Evolutionary conservation across 768 basidiomycete species (phyloP), one percentile per base, ranked within the genome.

Genomic region (Podaxis sp.): DNA sequence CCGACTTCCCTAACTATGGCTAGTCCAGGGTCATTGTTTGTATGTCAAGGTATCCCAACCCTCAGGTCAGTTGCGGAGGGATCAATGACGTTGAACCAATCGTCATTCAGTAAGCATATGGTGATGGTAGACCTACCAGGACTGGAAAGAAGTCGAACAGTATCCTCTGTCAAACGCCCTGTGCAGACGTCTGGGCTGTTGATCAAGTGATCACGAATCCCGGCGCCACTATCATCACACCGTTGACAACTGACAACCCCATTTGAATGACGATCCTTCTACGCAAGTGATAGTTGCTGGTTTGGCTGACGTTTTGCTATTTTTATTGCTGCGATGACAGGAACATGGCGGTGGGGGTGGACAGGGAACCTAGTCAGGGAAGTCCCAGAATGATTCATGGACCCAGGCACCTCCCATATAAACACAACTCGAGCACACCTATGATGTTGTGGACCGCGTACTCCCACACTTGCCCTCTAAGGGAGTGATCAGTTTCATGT

Each of bases 11-110:
- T 28, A 22, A 39, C 36, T 24, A 38, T 13, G 30, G 15, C 6
- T 19, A 9, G 28, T 26, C 26, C 30, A 54, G 52, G 52, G 33
- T 38, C 52, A 19, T 8, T 54, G 52, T 28, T 13, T 38, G 33
- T 33, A n/a, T 54, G 9, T 2, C 22, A 54, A 13, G 44, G n/a
- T 17, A 46, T 2, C 33, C 9, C 13, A 44, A 15, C 42, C 19
- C 15, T 46, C n/a, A 19, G 44, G 44, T 54, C 33, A 15, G 13
- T 4, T 7, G 13, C 7, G 22, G 54, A 26, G 54, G 39, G 48
- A 51, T 33, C 57, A 51, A 49, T 59, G 57, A 59, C 57, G 57
- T 51, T 13, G 17, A 36, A 36, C 46, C 46, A 59, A 52, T 60
- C 52, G 59, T 19, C 38, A 24, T 40, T 24, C 36, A 42, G 49